These are phyloP conservation scores for Pisolithus tinctorius DNA, from an alignment of 768 basidiomycete genomes.

Conservation along the genomic window DNA sequence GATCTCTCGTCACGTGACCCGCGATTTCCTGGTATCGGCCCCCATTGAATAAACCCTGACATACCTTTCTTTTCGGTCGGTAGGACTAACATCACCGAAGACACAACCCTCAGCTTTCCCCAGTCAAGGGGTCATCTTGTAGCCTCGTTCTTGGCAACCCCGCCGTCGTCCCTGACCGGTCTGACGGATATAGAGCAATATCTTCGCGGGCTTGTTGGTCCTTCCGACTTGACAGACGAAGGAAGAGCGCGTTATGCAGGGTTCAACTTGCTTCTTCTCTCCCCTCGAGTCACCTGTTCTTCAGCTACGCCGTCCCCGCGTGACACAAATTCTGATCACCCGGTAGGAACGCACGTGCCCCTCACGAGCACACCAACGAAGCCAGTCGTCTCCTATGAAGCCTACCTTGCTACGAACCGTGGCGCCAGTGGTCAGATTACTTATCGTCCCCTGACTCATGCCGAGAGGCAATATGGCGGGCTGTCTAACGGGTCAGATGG, in stretches of 20 bases:
- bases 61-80: no score
- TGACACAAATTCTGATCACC: no score
- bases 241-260: conserved; percentile 46
- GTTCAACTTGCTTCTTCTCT: conserved; percentile 72
- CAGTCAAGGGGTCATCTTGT: conserved; percentile 62
- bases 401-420: conserved; percentile 57
- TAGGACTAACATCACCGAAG: conserved; percentile 86
- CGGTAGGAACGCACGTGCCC: no score
- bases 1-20: no score
- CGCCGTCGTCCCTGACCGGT: conserved; percentile 37
- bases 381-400: conserved; percentile 38
- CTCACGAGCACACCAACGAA: conserved; percentile 18
- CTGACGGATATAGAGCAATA: conserved; percentile 29
- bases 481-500: conserved; percentile 75
- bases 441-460: conserved; percentile 42
- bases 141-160: conserved; percentile 58
- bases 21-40: no score
- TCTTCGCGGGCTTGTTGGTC: conserved; percentile 34
- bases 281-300: neutral
- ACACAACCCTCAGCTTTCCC: conserved; percentile 34
- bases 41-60: no score
- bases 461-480: conserved; percentile 48
- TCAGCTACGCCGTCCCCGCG: neutral
- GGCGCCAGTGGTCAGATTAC: conserved; percentile 60
- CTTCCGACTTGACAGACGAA: neutral